Percentiles rank a stretch among this genome's conserved stretches.
Conservation (phyloP, 192 early-diverging fungal genomes). For the Podila horticola region DNA sequence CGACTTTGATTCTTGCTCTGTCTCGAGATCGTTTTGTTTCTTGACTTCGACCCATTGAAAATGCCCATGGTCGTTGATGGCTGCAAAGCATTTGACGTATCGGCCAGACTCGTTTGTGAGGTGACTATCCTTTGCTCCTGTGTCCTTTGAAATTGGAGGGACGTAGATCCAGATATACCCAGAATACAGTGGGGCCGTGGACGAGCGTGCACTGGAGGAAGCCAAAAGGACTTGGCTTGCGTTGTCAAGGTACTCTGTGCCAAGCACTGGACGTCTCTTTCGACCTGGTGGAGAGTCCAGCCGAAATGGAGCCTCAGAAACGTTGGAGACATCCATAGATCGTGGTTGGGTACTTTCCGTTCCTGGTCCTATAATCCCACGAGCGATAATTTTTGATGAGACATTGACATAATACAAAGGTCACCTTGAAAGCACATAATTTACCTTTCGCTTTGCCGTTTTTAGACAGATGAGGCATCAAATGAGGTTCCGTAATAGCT, state of each 20-base stretch:
- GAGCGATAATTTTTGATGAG: background rate
- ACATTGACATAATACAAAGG: background rate
- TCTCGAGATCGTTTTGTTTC: constrained; percentile 26
- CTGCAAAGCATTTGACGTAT: constrained; percentile 46
- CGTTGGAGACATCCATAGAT: constrained; percentile 26
- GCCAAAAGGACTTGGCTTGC: constrained; percentile 38
- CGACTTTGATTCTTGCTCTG: constrained; percentile 19
- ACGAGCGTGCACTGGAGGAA: constrained; percentile 45
- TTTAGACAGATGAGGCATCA: background rate
- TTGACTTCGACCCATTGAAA: constrained; percentile 53
- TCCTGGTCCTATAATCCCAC: background rate
- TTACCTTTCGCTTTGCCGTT: constrained; percentile 19
- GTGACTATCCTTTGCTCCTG: background rate
- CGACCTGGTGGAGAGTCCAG: constrained; percentile 24
- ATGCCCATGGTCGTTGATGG: constrained; percentile 43
- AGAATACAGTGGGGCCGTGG: constrained; percentile 31
- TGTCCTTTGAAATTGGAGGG: constrained; percentile 1
- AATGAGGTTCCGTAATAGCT: constrained; percentile 40
- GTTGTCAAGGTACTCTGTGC: constrained; percentile 43
- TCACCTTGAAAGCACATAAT: background rate
- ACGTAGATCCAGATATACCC: constrained; percentile 47
- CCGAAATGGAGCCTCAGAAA: constrained; percentile 22
- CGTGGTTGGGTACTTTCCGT: background rate
- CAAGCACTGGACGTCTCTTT: constrained; percentile 29
- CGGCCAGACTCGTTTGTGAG: constrained; percentile 7